Evolutionary conservation across 2,329 filamentous ascomycete genomes (phyloP).

Genomic region (Shiraia bambusicola): DNA sequence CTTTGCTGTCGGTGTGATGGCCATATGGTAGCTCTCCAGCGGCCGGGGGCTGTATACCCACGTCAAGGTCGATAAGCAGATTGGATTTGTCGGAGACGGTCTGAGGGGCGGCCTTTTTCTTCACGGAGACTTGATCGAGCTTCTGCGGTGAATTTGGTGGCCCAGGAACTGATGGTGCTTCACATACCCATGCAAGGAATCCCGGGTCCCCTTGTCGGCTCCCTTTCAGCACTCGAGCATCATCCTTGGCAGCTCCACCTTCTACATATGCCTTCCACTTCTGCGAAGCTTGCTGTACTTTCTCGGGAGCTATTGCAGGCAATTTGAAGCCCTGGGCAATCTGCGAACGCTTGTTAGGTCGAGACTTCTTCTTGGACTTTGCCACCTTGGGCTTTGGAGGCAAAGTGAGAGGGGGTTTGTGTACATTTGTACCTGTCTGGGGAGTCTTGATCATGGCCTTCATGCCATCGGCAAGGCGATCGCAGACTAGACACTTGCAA

Average conservation of each 20-base stretch:
- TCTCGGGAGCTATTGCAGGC: neutral
- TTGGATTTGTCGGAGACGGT: conserved; percentile 10
- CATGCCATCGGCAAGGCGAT: conserved; percentile 22
- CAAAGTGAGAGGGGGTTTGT: neutral
- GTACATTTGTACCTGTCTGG: conserved; percentile 2
- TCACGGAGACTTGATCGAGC: conserved; percentile 21
- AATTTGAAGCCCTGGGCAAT: neutral
- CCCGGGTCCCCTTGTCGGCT: conserved; percentile 14
- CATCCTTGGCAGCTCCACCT: conserved; percentile 14
- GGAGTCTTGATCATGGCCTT: conserved; percentile 29
- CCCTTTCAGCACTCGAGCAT: conserved; percentile 17
- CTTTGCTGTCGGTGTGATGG: neutral
- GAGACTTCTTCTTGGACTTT: neutral
- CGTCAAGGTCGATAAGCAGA: conserved; percentile 23
- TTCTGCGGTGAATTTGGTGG: neutral
- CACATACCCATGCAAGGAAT: conserved; percentile 8
- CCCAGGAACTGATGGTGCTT: neutral
- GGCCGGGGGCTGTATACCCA: conserved; percentile 1
- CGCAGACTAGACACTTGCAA: conserved; percentile 34
- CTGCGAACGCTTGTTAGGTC: too few relatives aligned
- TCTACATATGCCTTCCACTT: conserved; percentile 13
- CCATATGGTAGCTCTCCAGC: conserved; percentile 4
- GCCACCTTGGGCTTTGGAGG: too few relatives aligned
- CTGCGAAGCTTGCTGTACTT: conserved; percentile 3
- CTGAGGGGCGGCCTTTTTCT: conserved; percentile 2